These are phyloP conservation scores for Termitomyces sp. DNA, from an alignment of 768 basidiomycete genomes.

Conservation along the genomic window DNA sequence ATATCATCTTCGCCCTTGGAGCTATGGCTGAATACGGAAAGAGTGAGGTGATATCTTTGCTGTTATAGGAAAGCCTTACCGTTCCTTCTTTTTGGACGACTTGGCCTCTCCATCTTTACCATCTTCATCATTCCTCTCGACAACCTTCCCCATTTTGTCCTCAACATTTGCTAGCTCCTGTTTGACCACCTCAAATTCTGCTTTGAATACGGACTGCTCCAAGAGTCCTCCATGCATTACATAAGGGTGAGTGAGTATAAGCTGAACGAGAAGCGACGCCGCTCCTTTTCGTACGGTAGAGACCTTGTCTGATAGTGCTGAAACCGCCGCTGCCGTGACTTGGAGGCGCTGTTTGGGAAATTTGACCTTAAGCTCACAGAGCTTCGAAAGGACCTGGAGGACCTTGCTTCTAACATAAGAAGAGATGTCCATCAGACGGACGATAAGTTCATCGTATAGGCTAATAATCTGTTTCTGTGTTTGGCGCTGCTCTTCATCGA, in stretches of 20 bases:
- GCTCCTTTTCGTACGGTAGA: slow-evolving; percentile 84
- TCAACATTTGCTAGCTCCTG: slow-evolving; percentile 70
- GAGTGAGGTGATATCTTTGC: neutral
- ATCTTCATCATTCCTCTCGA: slow-evolving; percentile 37
- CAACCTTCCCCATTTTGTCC: slow-evolving; percentile 55
- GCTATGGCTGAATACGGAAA: slow-evolving; percentile 11
- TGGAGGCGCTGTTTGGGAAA: slow-evolving; percentile 82
- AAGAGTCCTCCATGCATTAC: slow-evolving; percentile 79
- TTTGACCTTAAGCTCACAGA: slow-evolving; percentile 71
- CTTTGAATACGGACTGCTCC: slow-evolving; percentile 66
- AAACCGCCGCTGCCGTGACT: slow-evolving; percentile 72
- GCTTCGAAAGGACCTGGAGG: slow-evolving; percentile 63
- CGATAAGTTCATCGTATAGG: slow-evolving; percentile 79
- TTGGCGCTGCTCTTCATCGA: slow-evolving; percentile 33
- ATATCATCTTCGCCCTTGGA: slow-evolving; percentile 41
- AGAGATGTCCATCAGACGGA: slow-evolving; percentile 82
- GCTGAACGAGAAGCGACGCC: slow-evolving; percentile 63
- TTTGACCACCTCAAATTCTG: slow-evolving; percentile 56
- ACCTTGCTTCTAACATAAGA: slow-evolving; percentile 92
- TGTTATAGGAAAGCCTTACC: slow-evolving; percentile 1
- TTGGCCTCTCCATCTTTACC: slow-evolving; percentile 22
- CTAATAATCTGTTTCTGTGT: slow-evolving; percentile 69
- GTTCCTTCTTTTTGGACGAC: slow-evolving; percentile 27
- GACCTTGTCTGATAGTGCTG: slow-evolving; percentile 84
- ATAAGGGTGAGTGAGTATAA: slow-evolving; percentile 87